Conservation (phyloP, 495 filamentous ascomycete genomes). For the Annulohypoxylon maeteangense region DNA sequence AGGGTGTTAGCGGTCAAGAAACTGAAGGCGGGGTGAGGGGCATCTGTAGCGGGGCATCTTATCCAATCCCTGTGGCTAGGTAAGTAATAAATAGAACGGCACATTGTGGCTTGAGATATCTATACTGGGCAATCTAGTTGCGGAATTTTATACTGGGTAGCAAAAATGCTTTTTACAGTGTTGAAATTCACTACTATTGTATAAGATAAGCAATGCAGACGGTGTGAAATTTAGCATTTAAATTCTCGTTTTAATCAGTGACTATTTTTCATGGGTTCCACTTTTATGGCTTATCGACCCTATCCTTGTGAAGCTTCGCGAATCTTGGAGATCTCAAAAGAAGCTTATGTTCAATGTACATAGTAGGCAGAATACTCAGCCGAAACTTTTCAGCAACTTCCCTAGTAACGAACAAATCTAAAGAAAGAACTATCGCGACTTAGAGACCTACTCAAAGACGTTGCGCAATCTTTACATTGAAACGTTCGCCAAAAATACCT, state of each 20-base stretch:
- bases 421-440: background rate
- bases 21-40: constrained; percentile 37
- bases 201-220: background rate
- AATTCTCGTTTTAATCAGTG: constrained; percentile 18
- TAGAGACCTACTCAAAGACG: background rate
- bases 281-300: constrained; percentile 38
- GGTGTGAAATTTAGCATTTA: background rate
- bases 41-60: constrained; percentile 36
- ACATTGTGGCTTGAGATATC: background rate
- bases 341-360: constrained; percentile 10
- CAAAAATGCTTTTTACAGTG: background rate
- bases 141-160: background rate
- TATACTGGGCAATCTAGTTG: background rate
- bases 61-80: background rate
- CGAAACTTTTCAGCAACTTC: constrained; percentile 18
- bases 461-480: background rate
- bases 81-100: background rate
- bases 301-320: constrained; percentile 49
- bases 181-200: background rate
- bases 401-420: background rate
- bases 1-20: constrained; percentile 31
- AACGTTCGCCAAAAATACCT: background rate
- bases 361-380: constrained; percentile 12
- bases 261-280: background rate
- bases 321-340: constrained; percentile 45